phyloP scores from a whole-genome alignment of 306 rosid genomes.

The Sindora glabra region DNA sequence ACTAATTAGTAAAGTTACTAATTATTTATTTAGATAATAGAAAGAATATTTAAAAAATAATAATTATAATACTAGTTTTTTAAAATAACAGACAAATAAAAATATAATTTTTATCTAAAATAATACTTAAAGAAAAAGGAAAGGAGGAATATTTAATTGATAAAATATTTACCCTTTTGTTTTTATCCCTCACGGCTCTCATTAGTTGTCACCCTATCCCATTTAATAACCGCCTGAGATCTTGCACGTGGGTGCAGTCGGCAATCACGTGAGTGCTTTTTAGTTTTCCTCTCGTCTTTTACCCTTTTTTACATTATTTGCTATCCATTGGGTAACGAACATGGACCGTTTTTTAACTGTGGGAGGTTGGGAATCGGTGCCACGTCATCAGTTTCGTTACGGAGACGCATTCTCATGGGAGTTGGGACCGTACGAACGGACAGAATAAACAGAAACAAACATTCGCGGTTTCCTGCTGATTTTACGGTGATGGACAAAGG shows the following conservation, averaged over 20 bases:
- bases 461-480: constrained; percentile 42
- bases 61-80: no score
- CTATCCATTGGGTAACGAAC: constrained; percentile 35
- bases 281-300: no score
- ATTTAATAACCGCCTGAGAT: not conserved
- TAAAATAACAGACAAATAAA: no score
- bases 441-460: constrained; percentile 14
- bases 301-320: constrained; percentile 4
- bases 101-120: no score
- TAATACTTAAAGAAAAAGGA: no score
- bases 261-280: constrained; percentile 29
- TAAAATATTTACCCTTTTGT: no score
- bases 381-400: constrained; percentile 10
- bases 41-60: no score
- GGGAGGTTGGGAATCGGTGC: not conserved
- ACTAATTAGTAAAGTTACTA: no score
- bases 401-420: constrained; percentile 3
- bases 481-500: constrained; percentile 35
- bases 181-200: not conserved
- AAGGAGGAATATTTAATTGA: no score
- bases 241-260: constrained; percentile 33
- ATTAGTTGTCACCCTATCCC: not conserved
- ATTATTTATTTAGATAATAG: no score
- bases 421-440: constrained; percentile 30
- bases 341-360: constrained; percentile 14